These are phyloP conservation scores for Malassezia sympodialis DNA, from an alignment of 1,284 basidiomycete species.

Conservation along the genomic window DNA sequence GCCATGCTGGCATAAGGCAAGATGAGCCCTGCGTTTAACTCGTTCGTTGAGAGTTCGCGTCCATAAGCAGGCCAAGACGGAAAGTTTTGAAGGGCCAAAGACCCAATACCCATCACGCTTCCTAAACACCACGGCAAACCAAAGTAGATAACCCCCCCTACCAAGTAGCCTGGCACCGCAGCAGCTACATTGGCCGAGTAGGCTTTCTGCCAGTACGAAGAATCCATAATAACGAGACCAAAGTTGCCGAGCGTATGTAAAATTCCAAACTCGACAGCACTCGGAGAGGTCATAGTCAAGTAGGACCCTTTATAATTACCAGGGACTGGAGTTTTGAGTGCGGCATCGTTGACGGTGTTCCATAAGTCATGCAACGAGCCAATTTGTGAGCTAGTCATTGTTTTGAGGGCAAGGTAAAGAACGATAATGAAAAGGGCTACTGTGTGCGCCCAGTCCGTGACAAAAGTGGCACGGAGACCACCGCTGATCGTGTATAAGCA, in stretches of 20 bases:
- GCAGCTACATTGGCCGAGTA: conserved; percentile 32
- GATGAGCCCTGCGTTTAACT: conserved; percentile 26
- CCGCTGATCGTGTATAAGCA: conserved; percentile 36
- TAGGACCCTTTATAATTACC: conserved; percentile 6
- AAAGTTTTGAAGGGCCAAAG: conserved; percentile 22
- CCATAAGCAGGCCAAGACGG: conserved; percentile 34
- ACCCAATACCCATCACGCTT: conserved; percentile 30
- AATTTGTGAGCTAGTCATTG: conserved; percentile 25
- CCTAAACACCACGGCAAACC: conserved; percentile 39
- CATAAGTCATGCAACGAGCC: conserved; percentile 23
- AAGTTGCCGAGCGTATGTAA: conserved; percentile 39
- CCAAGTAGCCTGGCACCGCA: conserved; percentile 35
- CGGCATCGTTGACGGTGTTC: conserved; percentile 22
- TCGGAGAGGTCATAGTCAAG: conserved; percentile 29
- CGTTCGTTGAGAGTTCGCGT: conserved; percentile 19
- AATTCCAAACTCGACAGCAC: conserved; percentile 30
- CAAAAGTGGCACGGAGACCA: conserved; percentile 33
- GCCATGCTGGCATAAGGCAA: conserved; percentile 32
- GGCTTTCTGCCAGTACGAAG: conserved; percentile 37
- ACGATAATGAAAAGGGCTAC: conserved; percentile 36
- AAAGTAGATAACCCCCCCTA: conserved; percentile 41
- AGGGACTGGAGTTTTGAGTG: not conserved
- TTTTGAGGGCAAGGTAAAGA: conserved; percentile 27
- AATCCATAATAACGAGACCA: conserved; percentile 37
- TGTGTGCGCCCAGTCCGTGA: conserved; percentile 37